Percentiles rank a stretch among this genome's conserved stretches.
Evolutionary conservation across 495 filamentous ascomycete species (phyloP).

Genomic region (Pseudevernia furfuracea): DNA sequence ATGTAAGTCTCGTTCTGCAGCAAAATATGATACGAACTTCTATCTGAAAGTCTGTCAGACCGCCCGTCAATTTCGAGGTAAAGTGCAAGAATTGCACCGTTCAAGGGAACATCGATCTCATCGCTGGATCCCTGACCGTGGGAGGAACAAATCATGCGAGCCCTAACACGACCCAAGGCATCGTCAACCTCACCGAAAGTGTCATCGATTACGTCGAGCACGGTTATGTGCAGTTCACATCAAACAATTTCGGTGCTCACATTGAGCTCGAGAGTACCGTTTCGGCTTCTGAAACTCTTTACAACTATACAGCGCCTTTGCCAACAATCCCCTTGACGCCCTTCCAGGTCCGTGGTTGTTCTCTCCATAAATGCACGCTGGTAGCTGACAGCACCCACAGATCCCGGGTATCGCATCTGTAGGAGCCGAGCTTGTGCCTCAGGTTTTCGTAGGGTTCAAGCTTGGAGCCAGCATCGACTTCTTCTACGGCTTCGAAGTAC

Average conservation of each 20-base stretch:
- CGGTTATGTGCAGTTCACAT: constrained; percentile 26
- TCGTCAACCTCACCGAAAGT: constrained; percentile 14
- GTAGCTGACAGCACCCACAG: constrained; percentile 11
- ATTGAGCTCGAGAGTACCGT: constrained; percentile 29
- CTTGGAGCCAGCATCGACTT: constrained; percentile 26
- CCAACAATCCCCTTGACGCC: constrained; percentile 28
- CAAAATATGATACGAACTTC: neutral
- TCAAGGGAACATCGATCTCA: constrained; percentile 27
- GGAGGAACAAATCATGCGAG: constrained; percentile 4
- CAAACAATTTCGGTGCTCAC: constrained; percentile 27
- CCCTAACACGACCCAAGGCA: constrained; percentile 1
- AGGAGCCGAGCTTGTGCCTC: constrained; percentile 27
- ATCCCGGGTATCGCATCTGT: constrained; percentile 31
- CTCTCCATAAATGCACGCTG: too few relatives aligned
- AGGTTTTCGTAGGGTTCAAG: constrained; percentile 20
- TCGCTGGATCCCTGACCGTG: constrained; percentile 24
- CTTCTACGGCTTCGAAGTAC: constrained; percentile 31
- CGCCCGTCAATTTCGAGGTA: constrained; percentile 19
- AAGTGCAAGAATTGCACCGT: constrained; percentile 32
- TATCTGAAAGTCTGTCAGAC: constrained; percentile 11
- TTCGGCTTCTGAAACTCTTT: constrained; percentile 14
- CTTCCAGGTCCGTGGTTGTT: constrained; percentile 23
- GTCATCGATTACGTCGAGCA: constrained; percentile 24
- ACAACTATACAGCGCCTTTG: constrained; percentile 21
- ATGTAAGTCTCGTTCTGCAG: constrained; percentile 8